Conservation (phyloP, 306 rosid species). For the Glycine latifolia region DNA sequence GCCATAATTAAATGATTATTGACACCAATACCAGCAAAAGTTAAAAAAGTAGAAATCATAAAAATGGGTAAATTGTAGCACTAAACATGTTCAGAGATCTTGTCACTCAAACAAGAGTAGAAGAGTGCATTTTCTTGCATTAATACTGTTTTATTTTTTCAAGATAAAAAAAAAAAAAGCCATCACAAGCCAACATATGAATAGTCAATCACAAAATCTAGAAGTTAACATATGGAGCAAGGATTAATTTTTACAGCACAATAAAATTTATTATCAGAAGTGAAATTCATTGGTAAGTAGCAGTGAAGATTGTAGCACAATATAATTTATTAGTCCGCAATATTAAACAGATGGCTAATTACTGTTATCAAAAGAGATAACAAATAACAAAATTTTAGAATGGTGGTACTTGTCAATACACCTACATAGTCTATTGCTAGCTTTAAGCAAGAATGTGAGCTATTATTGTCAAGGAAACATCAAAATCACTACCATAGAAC, state of each 20-base stretch:
- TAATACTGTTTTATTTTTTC: no score
- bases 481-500: slow-evolving; percentile 49
- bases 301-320: background rate
- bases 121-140: slow-evolving; percentile 4
- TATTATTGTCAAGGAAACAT: slow-evolving; percentile 18
- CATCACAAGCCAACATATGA: background rate
- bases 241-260: background rate
- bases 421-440: background rate
- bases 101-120: background rate
- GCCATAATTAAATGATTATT: no score
- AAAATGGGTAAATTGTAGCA: background rate
- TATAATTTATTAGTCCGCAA: slow-evolving; percentile 14
- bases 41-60: background rate
- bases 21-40: no score
- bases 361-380: background rate
- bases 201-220: background rate
- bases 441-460: slow-evolving; percentile 6
- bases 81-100: background rate
- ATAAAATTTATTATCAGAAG: background rate
- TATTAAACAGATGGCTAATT: background rate
- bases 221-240: background rate
- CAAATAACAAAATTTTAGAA: background rate
- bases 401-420: background rate
- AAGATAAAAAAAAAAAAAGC: background rate
- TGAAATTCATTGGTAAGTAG: slow-evolving; percentile 7